These are phyloP conservation scores for Mucuna pruriens DNA, from an alignment of 306 rosid genomes.

Conservation along the genomic window DNA sequence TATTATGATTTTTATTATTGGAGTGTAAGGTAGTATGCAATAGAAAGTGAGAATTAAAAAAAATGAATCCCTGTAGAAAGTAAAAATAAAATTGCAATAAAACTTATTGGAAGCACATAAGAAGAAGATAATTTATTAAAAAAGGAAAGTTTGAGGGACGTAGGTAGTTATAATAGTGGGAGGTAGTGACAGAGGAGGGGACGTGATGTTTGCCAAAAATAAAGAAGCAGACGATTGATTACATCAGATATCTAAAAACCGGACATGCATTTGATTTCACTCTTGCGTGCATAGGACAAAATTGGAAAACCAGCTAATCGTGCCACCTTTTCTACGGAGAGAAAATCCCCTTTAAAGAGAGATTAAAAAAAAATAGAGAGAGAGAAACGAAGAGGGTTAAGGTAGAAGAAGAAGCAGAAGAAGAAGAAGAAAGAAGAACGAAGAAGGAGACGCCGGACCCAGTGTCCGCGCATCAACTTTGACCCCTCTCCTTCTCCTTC, in stretches of 20 bases:
- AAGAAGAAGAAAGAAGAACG: too few species aligned
- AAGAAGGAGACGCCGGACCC: not conserved
- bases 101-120: too few species aligned
- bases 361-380: not conserved
- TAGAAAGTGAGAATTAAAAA: too few species aligned
- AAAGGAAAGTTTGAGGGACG: too few species aligned
- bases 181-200: not conserved
- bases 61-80: too few species aligned
- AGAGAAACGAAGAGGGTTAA: not conserved
- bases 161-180: too few species aligned
- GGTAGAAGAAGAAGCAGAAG: not conserved
- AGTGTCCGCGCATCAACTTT: constrained; percentile 27
- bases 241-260: not conserved
- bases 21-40: too few species aligned
- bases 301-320: not conserved
- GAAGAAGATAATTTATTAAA: too few species aligned
- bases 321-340: not conserved
- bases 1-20: too few species aligned
- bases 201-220: not conserved
- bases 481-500: constrained; percentile 41
- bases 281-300: not conserved
- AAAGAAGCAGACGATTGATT: not conserved
- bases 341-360: too few species aligned
- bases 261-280: not conserved
- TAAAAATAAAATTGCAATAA: too few species aligned